Conservation (phyloP, 1,284 basidiomycete genomes). For the Leccinum fuscescens region DNA sequence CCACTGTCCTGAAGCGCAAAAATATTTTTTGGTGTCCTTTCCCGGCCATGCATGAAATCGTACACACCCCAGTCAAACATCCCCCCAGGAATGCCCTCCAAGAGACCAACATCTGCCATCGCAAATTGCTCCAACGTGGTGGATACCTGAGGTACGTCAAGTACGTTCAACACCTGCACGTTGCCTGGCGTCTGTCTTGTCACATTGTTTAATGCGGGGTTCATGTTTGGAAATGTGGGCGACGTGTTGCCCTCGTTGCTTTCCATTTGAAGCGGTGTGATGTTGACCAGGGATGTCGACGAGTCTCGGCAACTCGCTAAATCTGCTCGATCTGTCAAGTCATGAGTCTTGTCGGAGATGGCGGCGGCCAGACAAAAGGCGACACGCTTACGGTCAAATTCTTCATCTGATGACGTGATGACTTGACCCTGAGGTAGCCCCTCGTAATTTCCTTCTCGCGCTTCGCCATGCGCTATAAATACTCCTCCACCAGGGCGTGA, state of each 20-base stretch:
- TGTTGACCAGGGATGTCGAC: constrained; percentile 45
- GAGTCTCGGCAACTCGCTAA: constrained; percentile 22
- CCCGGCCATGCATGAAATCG: constrained; percentile 5
- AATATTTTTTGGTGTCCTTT: constrained; percentile 2
- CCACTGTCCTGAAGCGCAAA: constrained; percentile 60
- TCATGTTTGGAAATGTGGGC: constrained; percentile 50
- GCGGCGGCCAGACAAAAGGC: neutral
- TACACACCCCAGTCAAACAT: constrained; percentile 86
- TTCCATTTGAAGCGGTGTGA: constrained; percentile 46
- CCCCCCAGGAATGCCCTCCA: constrained; percentile 79
- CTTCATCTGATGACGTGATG: constrained; percentile 49
- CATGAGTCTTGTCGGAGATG: constrained; percentile 31
- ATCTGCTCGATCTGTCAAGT: constrained; percentile 24
- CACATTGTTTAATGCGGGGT: constrained; percentile 57
- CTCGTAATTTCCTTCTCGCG: constrained; percentile 46
- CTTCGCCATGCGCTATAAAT: constrained; percentile 65
- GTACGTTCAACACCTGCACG: constrained; percentile 73
- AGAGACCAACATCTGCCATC: constrained; percentile 66
- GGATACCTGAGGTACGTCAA: constrained; percentile 56
- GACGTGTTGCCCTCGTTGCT: constrained; percentile 19
- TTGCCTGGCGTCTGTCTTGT: constrained; percentile 42
- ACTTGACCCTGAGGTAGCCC: constrained; percentile 66
- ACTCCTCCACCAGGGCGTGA: constrained; percentile 82
- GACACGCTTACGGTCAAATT: constrained; percentile 49
- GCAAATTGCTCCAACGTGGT: constrained; percentile 60